These are phyloP conservation scores for Pestalotiopsis sp. DNA, from an alignment of 2,329 filamentous ascomycete species.

Conservation along the genomic window DNA sequence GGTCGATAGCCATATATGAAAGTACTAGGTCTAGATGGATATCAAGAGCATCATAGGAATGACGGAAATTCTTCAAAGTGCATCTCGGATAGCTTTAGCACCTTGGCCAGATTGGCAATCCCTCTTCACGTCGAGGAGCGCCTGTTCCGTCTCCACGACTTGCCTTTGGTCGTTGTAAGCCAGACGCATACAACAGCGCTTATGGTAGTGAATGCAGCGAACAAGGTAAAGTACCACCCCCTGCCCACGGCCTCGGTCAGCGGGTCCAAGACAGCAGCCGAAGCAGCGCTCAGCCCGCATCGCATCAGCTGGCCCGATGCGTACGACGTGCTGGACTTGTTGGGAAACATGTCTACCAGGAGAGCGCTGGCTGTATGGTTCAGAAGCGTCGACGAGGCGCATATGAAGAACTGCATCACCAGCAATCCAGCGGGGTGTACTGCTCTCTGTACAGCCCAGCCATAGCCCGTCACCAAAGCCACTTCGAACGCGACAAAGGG, in stretches of 20 bases:
- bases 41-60: too few relatives aligned
- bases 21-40: too few relatives aligned
- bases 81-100: neutral
- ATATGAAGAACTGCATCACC: conserved; percentile 15
- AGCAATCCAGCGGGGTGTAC: conserved; percentile 10
- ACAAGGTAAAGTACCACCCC: conserved; percentile 10
- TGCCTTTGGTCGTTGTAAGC: neutral
- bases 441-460: conserved; percentile 8
- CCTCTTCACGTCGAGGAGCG: neutral
- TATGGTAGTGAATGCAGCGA: neutral
- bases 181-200: neutral
- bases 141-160: neutral
- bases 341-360: conserved; percentile 15
- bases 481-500: neutral
- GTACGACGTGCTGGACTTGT: conserved; percentile 13
- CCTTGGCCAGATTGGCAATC: neutral
- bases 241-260: conserved; percentile 5
- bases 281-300: conserved; percentile 14
- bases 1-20: neutral
- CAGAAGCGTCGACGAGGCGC: conserved; percentile 9
- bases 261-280: conserved; percentile 10
- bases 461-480: conserved; percentile 12
- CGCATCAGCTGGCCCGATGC: conserved; percentile 11
- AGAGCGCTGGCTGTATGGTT: conserved; percentile 14
- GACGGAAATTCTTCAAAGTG: neutral